Base-by-base conservation (phyloP, 2,329 filamentous ascomycete genomes). In the Pleomassaria siparia region DNA sequence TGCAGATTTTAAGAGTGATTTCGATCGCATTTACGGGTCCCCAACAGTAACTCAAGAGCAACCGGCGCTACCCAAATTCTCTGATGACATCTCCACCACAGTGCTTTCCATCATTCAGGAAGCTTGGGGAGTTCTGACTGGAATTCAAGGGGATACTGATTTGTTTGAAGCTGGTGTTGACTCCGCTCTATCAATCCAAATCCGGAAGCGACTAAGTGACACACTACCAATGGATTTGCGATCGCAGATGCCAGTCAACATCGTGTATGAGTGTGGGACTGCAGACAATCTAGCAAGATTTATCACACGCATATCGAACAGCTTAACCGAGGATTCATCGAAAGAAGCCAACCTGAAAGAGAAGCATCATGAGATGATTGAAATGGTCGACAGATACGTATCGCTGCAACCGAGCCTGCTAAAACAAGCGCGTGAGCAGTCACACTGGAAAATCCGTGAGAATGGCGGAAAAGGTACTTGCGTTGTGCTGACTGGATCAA, bases 11-110 rank as follows among this genome's bases (percentile, higher is more conserved):
- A 59, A 64, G 1, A 46, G 67, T 0, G 49, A 70, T 1, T 84
- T 85, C 18, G 67, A 76, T 8, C 40, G 53, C 1, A 73, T 76
- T 0, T 85, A 84, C 32, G 58, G 43, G 8, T 49, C 52, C 5
- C 54, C 57, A 35, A 49, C 63, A n/a, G 51, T 40, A 39, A 51
- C 30, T 12, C 25, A 7, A 28, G n/a, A n/a, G n/a, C n/a, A n/a
- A n/a, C n/a, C n/a, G n/a, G n/a, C n/a, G n/a, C n/a, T n/a, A n/a
- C n/a, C n/a, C n/a, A n/a, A n/a, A n/a, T n/a, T n/a, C n/a, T n/a
- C n/a, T n/a, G n/a, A n/a, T n/a, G n/a, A n/a, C n/a, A n/a, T n/a
- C n/a, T n/a, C n/a, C n/a, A n/a, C n/a, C n/a, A n/a, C n/a, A n/a
- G n/a, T n/a, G n/a, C n/a, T n/a, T n/a, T n/a, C n/a, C n/a, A n/a